phyloP scores from a whole-genome alignment of 306 rosid species.

The Malus orientalis region DNA sequence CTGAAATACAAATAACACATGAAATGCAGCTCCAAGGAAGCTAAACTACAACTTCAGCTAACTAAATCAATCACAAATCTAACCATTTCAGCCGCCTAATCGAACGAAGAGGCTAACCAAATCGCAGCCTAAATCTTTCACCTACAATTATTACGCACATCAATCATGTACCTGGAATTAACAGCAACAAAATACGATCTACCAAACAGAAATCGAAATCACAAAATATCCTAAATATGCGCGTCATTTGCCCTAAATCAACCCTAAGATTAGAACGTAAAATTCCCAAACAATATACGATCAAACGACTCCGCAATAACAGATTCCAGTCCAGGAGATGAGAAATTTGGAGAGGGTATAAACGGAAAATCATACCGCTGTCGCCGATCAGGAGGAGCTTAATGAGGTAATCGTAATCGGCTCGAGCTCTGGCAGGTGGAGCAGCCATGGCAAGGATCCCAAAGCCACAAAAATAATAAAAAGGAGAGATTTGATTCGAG shows the following conservation, averaged over 20 bases:
- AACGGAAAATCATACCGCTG: constrained; percentile 56
- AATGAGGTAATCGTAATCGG: constrained; percentile 90
- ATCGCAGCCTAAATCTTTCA: background rate
- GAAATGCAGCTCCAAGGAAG: background rate
- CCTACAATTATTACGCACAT: background rate
- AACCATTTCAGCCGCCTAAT: background rate
- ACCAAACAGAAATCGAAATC: background rate
- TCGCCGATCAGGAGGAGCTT: constrained; percentile 97
- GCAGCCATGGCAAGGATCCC: constrained; percentile 33
- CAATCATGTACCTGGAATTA: background rate
- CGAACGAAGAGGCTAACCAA: background rate
- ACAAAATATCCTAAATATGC: background rate
- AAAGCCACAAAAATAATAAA: background rate
- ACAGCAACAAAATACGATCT: background rate
- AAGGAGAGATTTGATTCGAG: background rate
- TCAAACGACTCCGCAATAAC: background rate
- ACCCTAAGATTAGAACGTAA: background rate
- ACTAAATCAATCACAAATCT: background rate
- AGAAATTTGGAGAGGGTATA: background rate
- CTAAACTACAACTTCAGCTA: background rate
- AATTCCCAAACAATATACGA: background rate
- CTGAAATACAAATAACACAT: background rate
- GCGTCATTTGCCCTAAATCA: background rate
- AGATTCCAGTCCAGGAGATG: background rate
- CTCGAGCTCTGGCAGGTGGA: constrained; percentile 94